These are phyloP conservation scores for Verticillium albo-atrum DNA, from an alignment of 2,329 filamentous ascomycete species.

Conservation along the genomic window DNA sequence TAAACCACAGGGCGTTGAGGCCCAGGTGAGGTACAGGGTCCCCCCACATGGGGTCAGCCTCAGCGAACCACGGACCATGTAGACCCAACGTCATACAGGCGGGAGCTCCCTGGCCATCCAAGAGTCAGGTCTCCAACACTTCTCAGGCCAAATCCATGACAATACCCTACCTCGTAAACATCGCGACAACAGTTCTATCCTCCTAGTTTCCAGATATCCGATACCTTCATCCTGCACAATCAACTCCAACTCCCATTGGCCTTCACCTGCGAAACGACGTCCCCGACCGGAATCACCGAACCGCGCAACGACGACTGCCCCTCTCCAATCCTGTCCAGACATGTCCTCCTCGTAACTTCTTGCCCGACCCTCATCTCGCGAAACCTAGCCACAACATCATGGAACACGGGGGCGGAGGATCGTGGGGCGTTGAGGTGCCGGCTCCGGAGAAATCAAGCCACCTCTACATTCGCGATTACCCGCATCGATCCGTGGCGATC, in stretches of 20 bases:
- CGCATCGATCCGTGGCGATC: constrained; percentile 82
- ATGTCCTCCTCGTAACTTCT: constrained; percentile 1
- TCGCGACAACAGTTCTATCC: neutral
- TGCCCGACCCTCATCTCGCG: constrained; percentile 1
- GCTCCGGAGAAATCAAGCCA: constrained; percentile 62
- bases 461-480: constrained; percentile 80
- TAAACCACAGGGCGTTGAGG: neutral
- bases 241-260: neutral
- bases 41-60: neutral
- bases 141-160: neutral
- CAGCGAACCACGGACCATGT: neutral
- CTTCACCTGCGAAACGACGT: neutral
- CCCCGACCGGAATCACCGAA: neutral
- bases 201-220: neutral
- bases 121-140: neutral
- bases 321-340: neutral
- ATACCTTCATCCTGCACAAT: neutral
- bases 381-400: constrained; percentile 26
- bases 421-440: constrained; percentile 42
- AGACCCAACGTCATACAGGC: neutral
- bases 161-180: neutral
- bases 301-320: neutral
- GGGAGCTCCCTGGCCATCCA: neutral
- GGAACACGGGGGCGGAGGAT: constrained; percentile 39
- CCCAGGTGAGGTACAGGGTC: neutral